Base-by-base conservation (phyloP, 331 rosid species). In the Quercus phellos region DNA sequence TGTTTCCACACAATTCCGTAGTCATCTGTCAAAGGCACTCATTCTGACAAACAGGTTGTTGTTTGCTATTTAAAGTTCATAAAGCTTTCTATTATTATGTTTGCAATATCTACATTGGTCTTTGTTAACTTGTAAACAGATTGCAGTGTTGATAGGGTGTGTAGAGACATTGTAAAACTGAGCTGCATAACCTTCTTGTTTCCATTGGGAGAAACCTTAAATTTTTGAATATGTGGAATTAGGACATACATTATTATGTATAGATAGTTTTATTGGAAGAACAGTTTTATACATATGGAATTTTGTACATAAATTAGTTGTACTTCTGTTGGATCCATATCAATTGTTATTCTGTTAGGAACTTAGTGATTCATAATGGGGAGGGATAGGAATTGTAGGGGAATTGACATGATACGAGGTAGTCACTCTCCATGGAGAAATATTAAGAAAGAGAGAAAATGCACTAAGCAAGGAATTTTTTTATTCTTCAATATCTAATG, bases 21-120 rank as follows among this genome's bases (percentile, higher is more conserved):
- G 94, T 85, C 90, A 79, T 74, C 83, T 94, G 46, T 92, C 99
- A 22, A 92, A 86, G 88, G 80, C 96, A 74, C 90, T 94, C 55
- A 79, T 84, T 82, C 89, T 91, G 84, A 94, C 99, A 59, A 88
- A 90, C 96, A 94, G 99, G 97, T 94, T 72, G 68, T 66, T 64
- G 50, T 68, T 51, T 55, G 69, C 70, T 77, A 64, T 71, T 42
- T 35, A 51, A 42, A 64, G 30, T 21, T 53, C 56, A 50, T 29
- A 74, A 10, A 7, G 13, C 35, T 9, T 72, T 73, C 51, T 50
- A 3, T 22, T 35, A 56, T 19, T 29, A 58, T 75, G 51, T 66
- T 21, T 60, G 53, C 22, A 54, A 43, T 27, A 21, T 30, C 70
- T 66, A 32, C 46, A 18, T 17, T 61, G 35, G 6, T 27, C 68